Conservation (phyloP, 495 filamentous ascomycete genomes). For the Neurospora tetraspora region DNA sequence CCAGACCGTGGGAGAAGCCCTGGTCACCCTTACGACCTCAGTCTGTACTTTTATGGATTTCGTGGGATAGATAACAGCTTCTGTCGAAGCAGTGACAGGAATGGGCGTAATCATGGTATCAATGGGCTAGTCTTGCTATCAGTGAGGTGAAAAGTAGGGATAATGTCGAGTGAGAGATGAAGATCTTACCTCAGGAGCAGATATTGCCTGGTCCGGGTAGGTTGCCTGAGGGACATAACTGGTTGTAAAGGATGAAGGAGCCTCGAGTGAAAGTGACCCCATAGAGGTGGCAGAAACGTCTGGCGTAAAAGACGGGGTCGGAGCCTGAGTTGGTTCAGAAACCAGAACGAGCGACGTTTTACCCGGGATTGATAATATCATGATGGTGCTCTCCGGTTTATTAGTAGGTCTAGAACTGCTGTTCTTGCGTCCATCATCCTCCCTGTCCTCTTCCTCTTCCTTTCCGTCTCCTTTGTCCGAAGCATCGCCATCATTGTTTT, state of each 20-base stretch:
- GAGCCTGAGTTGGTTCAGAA: neutral
- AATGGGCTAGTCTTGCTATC: neutral
- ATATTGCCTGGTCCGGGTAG: neutral
- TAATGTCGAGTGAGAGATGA: neutral
- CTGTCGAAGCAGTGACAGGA: neutral
- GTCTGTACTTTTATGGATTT: neutral
- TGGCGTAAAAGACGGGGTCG: neutral
- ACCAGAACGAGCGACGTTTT: neutral
- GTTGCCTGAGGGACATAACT: neutral
- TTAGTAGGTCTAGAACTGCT: neutral
- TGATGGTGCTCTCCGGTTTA: neutral
- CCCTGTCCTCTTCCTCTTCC: slow-evolving; percentile 2
- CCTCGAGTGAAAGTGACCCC: neutral
- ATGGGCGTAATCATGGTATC: neutral
- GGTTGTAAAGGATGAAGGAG: neutral
- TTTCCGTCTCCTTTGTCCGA: slow-evolving; percentile 4
- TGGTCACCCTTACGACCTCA: neutral
- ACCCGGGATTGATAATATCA: slow-evolving; percentile 1
- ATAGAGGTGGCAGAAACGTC: neutral
- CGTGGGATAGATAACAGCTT: neutral
- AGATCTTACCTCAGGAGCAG: slow-evolving; percentile 9
- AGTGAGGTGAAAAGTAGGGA: neutral
- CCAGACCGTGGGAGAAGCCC: neutral
- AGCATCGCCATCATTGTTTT: slow-evolving; percentile 5
- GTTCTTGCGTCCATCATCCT: slow-evolving; percentile 4